Evolutionary conservation across 768 basidiomycete species (phyloP).

Genomic region (Gymnopilus junonius): DNA sequence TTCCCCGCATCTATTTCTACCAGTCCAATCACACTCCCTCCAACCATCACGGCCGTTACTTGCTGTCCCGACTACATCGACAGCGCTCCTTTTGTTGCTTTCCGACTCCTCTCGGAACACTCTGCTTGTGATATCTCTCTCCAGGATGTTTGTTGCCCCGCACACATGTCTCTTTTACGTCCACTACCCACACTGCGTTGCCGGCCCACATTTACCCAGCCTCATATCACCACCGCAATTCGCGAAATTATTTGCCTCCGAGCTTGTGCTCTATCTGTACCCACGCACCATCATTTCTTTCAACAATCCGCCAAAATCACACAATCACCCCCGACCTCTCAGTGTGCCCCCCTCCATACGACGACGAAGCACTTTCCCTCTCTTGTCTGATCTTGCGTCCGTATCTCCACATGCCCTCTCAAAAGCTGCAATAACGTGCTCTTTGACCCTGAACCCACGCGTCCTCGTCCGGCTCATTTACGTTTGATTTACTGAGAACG

Average conservation of each 20-base stretch:
- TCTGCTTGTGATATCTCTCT: not conserved
- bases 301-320: not conserved
- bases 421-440: not conserved
- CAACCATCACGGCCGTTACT: slow-evolving; percentile 2
- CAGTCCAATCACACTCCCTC: not conserved
- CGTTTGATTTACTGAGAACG: not conserved
- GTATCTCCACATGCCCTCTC: slow-evolving; percentile 1
- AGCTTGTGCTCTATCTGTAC: not conserved
- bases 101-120: not conserved
- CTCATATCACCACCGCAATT: not conserved
- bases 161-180: not conserved
- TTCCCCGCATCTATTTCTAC: slow-evolving; percentile 7
- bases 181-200: too few species aligned
- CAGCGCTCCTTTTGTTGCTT: too few species aligned
- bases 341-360: not conserved
- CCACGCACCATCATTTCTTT: not conserved
- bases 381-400: not conserved
- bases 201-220: not conserved
- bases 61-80: not conserved
- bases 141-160: not conserved
- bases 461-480: not conserved
- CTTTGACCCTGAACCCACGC: not conserved
- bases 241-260: not conserved
- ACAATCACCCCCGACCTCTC: not conserved
- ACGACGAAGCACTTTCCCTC: not conserved